Base-by-base conservation (phyloP, 2,329 filamentous ascomycete species). In the Microdochium nivale region DNA sequence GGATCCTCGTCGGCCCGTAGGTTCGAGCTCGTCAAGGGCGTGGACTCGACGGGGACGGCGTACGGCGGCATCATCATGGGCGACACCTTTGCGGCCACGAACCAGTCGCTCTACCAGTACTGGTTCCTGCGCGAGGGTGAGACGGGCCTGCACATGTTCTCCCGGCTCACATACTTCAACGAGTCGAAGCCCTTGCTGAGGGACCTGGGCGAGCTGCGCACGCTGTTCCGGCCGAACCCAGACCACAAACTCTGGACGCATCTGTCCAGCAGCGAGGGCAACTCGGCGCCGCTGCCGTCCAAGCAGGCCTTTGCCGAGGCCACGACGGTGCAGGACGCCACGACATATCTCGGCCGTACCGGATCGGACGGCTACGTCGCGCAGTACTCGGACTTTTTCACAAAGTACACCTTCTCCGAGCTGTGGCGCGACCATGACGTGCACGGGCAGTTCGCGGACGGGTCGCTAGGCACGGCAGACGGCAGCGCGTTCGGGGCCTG, bases 51-150 rank as follows among this genome's bases (percentile, higher is more conserved):
- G 0, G 74, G 74, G 1, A 77, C 71, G 0, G 60, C 73, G 1
- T 85, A 81, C 59, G 81, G 74, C 2, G 81, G 81, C 1, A 73
- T 84, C 14, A 69, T 78, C 35, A 78, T 85, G 73, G 76, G 74
- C 43, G 79, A 85, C 53, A 77, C 72, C 0, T 84, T 82, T 58
- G 66, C 72, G 0, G 67, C 72, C 1, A 83, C 80, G 0, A 79
- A 80, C 3, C 80, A 84, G 60, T 62, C 75, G 3, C 66, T 86
- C 16, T 74, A 83, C 56, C 81, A 85, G 58, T 85, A 83, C 62
- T 84, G 79, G 78, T 85, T 85, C 56, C 63, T 85, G 2, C 69
- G 78, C 13, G 81, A 83, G 43, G 77, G 77, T 1, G 81, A 85
- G 60, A 84, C 81, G 0, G 81, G 82, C 0, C 60, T 85, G 27